Conservation (phyloP, 164 flowering plant genomes). For the Euptelea pleiosperma region DNA sequence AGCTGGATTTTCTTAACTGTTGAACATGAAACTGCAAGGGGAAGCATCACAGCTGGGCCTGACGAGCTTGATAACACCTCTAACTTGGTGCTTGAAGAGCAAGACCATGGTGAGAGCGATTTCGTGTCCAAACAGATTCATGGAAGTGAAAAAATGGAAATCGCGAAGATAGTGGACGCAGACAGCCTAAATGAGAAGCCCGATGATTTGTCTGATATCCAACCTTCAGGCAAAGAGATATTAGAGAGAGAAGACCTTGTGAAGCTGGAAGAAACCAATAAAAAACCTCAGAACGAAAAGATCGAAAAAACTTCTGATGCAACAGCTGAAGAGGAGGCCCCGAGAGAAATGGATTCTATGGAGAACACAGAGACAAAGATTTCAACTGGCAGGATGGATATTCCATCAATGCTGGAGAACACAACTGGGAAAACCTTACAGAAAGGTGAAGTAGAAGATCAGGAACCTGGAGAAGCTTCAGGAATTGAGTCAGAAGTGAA, state of each 20-base stretch:
- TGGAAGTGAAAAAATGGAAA: slow-evolving; percentile 6
- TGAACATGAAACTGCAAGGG: slow-evolving; percentile 1
- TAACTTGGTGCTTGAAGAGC: slow-evolving; percentile 6
- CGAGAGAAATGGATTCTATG: slow-evolving; percentile 10
- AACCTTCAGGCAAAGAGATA: slow-evolving; percentile 10
- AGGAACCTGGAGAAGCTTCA: slow-evolving; percentile 17
- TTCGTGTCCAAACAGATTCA: slow-evolving; percentile 4
- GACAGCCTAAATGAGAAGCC: slow-evolving; percentile 6
- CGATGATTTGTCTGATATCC: slow-evolving; percentile 6
- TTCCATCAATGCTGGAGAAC: slow-evolving; percentile 7
- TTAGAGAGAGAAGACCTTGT: slow-evolving; percentile 12
- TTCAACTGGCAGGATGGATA: slow-evolving; percentile 14
- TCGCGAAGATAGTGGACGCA: not conserved
- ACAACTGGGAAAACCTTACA: slow-evolving; percentile 2
- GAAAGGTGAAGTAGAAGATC: slow-evolving; percentile 9
- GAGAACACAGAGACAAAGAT: slow-evolving; percentile 11
- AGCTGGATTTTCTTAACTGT: not conserved
- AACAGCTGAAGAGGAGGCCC: slow-evolving; percentile 17
- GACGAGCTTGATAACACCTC: slow-evolving; percentile 4
- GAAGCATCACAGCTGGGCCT: not conserved
- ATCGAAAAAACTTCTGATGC: slow-evolving; percentile 12
- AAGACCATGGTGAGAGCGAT: not conserved
- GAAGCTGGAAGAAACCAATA: slow-evolving; percentile 9
- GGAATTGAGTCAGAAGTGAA: slow-evolving; percentile 15
- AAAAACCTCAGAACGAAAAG: slow-evolving; percentile 16